These are phyloP conservation scores for Fusarium xyrophilum DNA, from an alignment of 2,329 filamentous ascomycete genomes.

Conservation along the genomic window DNA sequence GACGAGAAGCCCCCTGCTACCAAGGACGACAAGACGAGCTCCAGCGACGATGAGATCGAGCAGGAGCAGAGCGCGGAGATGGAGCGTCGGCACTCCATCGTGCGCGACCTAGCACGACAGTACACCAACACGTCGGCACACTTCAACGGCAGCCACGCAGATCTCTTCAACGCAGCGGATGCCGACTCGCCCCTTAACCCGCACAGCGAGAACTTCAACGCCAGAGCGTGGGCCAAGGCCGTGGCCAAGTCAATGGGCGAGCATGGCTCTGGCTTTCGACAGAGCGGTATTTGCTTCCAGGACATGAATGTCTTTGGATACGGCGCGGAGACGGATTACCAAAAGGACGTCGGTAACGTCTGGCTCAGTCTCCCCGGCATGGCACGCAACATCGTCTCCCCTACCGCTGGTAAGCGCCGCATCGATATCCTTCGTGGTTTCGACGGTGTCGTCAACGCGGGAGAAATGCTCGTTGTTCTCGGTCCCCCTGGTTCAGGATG, in stretches of 20 bases:
- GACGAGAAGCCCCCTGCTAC: slow-evolving; percentile 15
- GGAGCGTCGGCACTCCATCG: slow-evolving; percentile 31
- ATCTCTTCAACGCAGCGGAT: slow-evolving; percentile 24
- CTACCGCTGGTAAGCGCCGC: slow-evolving; percentile 21
- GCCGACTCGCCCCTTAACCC: slow-evolving; percentile 57
- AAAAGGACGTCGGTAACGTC: slow-evolving; percentile 50
- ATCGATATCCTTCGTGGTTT: slow-evolving; percentile 64
- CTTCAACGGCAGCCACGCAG: slow-evolving; percentile 21
- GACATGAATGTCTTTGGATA: slow-evolving; percentile 55
- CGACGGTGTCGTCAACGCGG: slow-evolving; percentile 68
- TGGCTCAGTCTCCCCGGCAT: slow-evolving; percentile 40
- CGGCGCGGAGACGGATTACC: slow-evolving; percentile 57
- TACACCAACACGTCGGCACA: slow-evolving; percentile 29
- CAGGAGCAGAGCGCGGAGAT: slow-evolving; percentile 15
- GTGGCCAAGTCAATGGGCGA: slow-evolving; percentile 37
- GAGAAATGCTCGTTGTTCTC: slow-evolving; percentile 74
- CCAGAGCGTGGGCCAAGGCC: slow-evolving; percentile 49
- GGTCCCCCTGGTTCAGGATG: slow-evolving; percentile 69
- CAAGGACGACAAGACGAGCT: slow-evolving; percentile 4
- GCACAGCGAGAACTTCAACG: slow-evolving; percentile 56
- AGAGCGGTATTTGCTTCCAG: slow-evolving; percentile 50
- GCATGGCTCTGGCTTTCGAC: slow-evolving; percentile 40
- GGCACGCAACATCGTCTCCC: not conserved
- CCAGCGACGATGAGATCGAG: slow-evolving; percentile 16
- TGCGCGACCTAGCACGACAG: slow-evolving; percentile 25